Base-by-base conservation (phyloP, 345 rosid species). In the Citrus cavaleriei region DNA sequence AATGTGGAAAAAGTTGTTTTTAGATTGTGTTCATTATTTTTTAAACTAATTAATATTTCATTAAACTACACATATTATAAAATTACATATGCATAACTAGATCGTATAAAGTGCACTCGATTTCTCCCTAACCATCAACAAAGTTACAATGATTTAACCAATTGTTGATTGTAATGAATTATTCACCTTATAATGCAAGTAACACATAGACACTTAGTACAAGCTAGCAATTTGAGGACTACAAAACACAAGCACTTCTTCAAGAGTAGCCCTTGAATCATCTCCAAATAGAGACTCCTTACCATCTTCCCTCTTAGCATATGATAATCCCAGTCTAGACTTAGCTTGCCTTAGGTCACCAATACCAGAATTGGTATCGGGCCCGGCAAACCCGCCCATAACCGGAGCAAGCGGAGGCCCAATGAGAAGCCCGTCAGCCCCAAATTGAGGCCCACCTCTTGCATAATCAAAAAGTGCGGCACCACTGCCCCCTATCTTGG, bases 391-490 rank as follows among this genome's bases (percentile, higher is more conserved):
- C 24, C 93, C 95, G 0, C 95, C 95, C 97, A 95, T 93, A 40
- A 95, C 97, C 0, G 95, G 94, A 0, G 94, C 90, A 51, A 93
- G 73, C 12, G 97, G 95, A 7, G 93, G 93, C 72, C 97, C 95
- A 22, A 93, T 88, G 64, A 93, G 91, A 34, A 93, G 86, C 78
- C 98, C 94, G 12, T 91, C 98, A 1, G 98, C 94, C 81, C 95
- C 94, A 30, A 92, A 90, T 72, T 90, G 93, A 27, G 93, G 91
- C 58, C 91, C 91, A 2, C 90, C 90, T 24, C 89, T 80, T 3
- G 95, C 97, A 79, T 93, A 93, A 69, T 93, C 95, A 68, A 92
- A 95, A 18, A 93, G 88, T 24, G 98, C 95, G 10, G 95, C 97
- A 74, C 97, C 98, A 32, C 95, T 95, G 24, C 98, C 98, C 30